These are phyloP conservation scores for Aspergillus ostianus DNA, from an alignment of 495 filamentous ascomycete genomes.

Conservation along the genomic window DNA sequence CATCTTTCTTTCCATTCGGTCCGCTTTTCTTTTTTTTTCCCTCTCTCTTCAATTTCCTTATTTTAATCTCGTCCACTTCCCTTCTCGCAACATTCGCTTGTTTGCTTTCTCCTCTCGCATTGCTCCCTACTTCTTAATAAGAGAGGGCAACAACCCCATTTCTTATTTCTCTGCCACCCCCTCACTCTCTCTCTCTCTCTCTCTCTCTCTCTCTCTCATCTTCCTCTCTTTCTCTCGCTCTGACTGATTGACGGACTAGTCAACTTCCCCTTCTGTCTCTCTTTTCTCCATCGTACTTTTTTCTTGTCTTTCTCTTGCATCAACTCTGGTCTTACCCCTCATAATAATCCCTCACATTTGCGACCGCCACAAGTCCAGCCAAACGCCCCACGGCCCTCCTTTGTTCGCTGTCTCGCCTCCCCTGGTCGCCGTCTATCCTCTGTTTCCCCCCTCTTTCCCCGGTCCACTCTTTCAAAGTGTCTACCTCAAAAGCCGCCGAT, in stretches of 20 bases:
- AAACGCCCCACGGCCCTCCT: slow-evolving; percentile 22
- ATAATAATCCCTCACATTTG: slow-evolving; percentile 14
- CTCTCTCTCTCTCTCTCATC: too few relatives aligned
- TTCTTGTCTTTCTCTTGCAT: not conserved
- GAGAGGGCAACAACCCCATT: slow-evolving; percentile 9
- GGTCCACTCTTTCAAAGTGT: slow-evolving; percentile 20
- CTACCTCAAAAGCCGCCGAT: slow-evolving; percentile 29
- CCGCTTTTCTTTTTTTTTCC: slow-evolving; percentile 3
- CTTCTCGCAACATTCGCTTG: slow-evolving; percentile 7
- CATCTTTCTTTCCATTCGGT: not conserved
- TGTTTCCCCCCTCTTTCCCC: slow-evolving; percentile 8
- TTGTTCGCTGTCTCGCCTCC: slow-evolving; percentile 6
- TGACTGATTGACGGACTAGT: not conserved
- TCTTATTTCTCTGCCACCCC: slow-evolving; percentile 10
- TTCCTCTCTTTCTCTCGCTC: not conserved
- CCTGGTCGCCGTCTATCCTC: slow-evolving; percentile 6
- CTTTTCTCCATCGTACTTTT: slow-evolving; percentile 9
- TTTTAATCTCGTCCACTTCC: not conserved
- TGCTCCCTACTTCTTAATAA: not conserved
- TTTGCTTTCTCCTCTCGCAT: slow-evolving; percentile 3
- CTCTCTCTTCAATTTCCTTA: not conserved
- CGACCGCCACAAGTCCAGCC: slow-evolving; percentile 13
- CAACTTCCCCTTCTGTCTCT: slow-evolving; percentile 2
- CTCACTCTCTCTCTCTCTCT: not conserved
- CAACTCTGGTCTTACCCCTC: not conserved